Base-by-base conservation (phyloP, 2,329 filamentous ascomycete genomes). In the Ceratocystiopsis sp. region DNA sequence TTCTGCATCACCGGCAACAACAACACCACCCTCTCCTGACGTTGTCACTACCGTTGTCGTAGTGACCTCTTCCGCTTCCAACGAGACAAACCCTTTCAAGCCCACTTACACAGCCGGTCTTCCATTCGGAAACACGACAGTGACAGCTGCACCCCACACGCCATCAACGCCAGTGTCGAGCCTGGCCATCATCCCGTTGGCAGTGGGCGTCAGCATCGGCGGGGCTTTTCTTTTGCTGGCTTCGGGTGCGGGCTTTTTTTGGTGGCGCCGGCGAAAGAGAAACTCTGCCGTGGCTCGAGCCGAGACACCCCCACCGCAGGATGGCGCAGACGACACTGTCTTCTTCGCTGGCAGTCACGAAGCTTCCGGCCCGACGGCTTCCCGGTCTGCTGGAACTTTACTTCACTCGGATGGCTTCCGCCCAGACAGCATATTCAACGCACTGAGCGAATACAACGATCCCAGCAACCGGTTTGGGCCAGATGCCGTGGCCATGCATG, bases 401-500 rank as follows among this genome's bases (percentile, higher is more conserved):
- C 21, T 21, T 21, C 21, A 21, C 8, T 4, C 25, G 16, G 39
- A n/a, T 16, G 18, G 17, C 13, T 12, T 34, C 11, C 38, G 16
- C 4, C 12, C 38, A 5, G 38, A 29, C 2, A 35, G 38, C 38
- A 17, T 40, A 16, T 29, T 40, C 10, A 40, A 29, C 29, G 19
- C 25, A 13, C 39, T 37, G n/a, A 34, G 39, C 19, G 38, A 44
- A 11, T 35, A 37, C 29, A 39, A 25, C 42, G 39, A 16, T 10
- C 25, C 4, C 12, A 18, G n/a, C 39, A 36, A 42, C 33, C 48
- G 43, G 2, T 49, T 48, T 33, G 32, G 40, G 0, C 21, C 45
- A 1, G 49, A 49, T 16, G 39, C 42, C 13, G 46, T 49, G 16
- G 48, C 49, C 12, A 49, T 49, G 48, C 49, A 51, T 14, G 40